These are phyloP conservation scores for Urochloa ruziziensis DNA, from an alignment of 176 grass and related monocot genomes.

Conservation along the genomic window DNA sequence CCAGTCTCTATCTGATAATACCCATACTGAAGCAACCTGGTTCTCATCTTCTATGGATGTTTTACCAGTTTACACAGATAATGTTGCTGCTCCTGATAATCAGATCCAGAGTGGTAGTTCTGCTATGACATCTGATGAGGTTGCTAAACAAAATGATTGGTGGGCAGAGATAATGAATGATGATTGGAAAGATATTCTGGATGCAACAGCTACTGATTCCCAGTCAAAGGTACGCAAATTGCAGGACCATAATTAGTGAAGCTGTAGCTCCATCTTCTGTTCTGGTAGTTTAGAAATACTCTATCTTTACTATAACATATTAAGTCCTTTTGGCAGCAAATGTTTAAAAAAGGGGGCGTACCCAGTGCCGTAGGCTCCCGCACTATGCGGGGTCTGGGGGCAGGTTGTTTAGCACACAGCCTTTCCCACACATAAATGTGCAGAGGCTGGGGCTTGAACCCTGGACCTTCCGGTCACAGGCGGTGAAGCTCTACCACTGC, in stretches of 20 bases:
- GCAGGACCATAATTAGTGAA: constrained; percentile 11
- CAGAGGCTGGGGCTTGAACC: no score
- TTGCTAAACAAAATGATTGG: constrained; percentile 75
- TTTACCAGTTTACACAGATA: constrained; percentile 47
- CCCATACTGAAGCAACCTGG: constrained; percentile 37
- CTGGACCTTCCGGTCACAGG: no score
- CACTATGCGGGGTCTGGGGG: no score
- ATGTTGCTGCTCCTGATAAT: constrained; percentile 28
- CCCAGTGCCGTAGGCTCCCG: no score
- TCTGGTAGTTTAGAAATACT: constrained; percentile 13
- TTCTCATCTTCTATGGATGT: constrained; percentile 41
- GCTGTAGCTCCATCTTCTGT: constrained; percentile 8
- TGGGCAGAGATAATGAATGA: constrained; percentile 75
- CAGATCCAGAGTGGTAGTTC: constrained; percentile 32
- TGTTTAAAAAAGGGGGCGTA: no score
- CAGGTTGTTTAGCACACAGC: no score
- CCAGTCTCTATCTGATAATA: constrained; percentile 38
- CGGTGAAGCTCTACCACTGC: no score
- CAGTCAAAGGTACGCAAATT: constrained; percentile 57
- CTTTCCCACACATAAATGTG: no score
- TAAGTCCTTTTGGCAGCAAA: neutral
- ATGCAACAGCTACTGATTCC: constrained; percentile 49
- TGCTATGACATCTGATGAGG: constrained; percentile 46
- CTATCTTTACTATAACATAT: constrained; percentile 9
- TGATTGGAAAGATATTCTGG: constrained; percentile 89